phyloP scores from a whole-genome alignment of 345 rosid genomes.

The Syzygium grande region DNA sequence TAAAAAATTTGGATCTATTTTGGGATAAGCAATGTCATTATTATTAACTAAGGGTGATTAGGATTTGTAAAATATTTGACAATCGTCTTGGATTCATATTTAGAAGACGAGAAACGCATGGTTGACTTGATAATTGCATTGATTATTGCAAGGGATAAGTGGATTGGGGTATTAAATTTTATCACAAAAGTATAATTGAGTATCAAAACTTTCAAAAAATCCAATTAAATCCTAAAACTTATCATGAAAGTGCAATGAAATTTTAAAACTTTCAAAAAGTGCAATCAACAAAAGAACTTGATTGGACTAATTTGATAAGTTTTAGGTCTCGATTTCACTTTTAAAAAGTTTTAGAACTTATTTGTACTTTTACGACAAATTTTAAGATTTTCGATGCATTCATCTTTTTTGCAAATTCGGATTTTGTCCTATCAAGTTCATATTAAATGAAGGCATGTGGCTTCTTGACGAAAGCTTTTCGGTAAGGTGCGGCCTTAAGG shows the following conservation, averaged over 20 bases:
- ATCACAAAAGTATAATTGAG: no score
- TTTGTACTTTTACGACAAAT: no score
- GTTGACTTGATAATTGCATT: not conserved
- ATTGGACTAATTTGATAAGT: no score
- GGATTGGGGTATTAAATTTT: no score
- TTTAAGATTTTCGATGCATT: no score
- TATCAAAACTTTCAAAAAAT: no score
- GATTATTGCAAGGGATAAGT: not conserved
- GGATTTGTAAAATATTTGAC: not conserved
- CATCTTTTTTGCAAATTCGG: not conserved
- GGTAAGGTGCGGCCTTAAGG: not conserved
- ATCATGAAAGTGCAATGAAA: no score
- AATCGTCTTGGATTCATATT: not conserved
- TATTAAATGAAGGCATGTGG: not conserved
- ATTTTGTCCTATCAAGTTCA: not conserved
- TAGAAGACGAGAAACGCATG: not conserved
- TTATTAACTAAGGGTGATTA: not conserved
- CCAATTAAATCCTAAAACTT: no score
- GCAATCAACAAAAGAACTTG: no score
- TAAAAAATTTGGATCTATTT: not conserved
- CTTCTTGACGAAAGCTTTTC: not conserved
- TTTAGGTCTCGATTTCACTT: no score
- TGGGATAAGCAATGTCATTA: not conserved
- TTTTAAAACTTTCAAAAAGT: no score
- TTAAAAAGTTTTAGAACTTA: no score